A percentile compares a stretch with the other conserved stretches of the same genome.
These are phyloP conservation scores for Sphaerulina vaccinii DNA, from an alignment of 2,329 filamentous ascomycete genomes.

Conservation along the genomic window DNA sequence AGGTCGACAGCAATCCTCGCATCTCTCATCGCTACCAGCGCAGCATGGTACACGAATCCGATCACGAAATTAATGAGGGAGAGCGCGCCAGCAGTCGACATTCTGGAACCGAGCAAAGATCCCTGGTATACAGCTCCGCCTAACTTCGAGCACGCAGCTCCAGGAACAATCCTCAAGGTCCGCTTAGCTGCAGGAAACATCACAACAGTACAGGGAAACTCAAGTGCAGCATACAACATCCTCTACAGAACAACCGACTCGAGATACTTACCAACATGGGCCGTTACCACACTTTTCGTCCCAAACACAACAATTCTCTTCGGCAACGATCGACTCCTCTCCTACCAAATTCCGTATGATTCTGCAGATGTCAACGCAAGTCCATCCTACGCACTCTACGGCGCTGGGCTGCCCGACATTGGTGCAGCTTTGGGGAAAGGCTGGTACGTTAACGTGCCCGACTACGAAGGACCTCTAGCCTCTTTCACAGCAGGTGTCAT, in stretches of 20 bases:
- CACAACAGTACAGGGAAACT: conserved; percentile 29
- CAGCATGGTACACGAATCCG: conserved; percentile 17
- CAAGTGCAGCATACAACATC: conserved; percentile 33
- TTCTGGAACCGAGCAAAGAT: conserved; percentile 38
- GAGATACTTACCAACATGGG: conserved; percentile 27
- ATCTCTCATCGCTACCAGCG: conserved; percentile 11
- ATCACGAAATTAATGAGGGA: conserved; percentile 17
- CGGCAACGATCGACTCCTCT: conserved; percentile 26
- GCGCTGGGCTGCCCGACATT: conserved; percentile 29
- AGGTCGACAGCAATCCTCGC: conserved; percentile 8
- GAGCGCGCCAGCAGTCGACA: conserved; percentile 15
- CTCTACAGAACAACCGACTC: conserved; percentile 33
- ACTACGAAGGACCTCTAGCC: conserved; percentile 46
- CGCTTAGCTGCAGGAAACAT: conserved; percentile 35
- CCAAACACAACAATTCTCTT: conserved; percentile 17
- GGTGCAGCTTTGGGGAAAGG: conserved; percentile 42
- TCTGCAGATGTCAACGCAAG: conserved; percentile 42
- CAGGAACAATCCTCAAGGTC: conserved; percentile 38
- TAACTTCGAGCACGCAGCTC: conserved; percentile 30
- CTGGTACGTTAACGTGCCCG: conserved; percentile 51
- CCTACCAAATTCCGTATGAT: conserved; percentile 38
- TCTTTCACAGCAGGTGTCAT: conserved; percentile 45
- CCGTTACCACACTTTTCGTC: conserved; percentile 34
- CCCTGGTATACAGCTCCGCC: conserved; percentile 39
- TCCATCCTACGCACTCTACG: conserved; percentile 42